phyloP scores from a whole-genome alignment of 73 alveolate genomes.

The Paramecium caudatum region DNA sequence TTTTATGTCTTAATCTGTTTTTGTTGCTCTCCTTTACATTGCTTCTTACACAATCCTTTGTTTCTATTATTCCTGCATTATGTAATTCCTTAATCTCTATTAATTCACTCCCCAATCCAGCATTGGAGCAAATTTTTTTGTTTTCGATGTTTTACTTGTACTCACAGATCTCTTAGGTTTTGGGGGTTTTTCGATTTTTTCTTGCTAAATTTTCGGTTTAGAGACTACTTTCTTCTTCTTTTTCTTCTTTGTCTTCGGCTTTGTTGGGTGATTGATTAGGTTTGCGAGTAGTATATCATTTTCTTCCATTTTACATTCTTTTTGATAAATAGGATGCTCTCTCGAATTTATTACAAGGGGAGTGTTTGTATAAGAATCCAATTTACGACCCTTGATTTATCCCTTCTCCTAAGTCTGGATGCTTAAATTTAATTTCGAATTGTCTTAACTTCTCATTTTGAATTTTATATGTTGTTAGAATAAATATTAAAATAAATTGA shows the following conservation, averaged over 20 bases:
- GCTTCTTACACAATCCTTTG: neutral
- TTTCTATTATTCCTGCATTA: slow-evolving; percentile 29
- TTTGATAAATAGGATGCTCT: slow-evolving; percentile 31
- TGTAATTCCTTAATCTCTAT: slow-evolving; percentile 42
- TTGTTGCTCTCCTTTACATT: neutral
- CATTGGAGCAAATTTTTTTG: neutral
- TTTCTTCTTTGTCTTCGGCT: slow-evolving; percentile 13
- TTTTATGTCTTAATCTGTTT: slow-evolving; percentile 8
- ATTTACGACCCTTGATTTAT: slow-evolving; percentile 38
- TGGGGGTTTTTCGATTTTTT: neutral
- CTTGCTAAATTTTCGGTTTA: neutral
- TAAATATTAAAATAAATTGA: neutral
- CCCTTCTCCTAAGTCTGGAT: neutral
- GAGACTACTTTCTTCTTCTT: slow-evolving; percentile 25
- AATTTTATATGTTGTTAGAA: slow-evolving; percentile 1
- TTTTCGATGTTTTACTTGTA: neutral
- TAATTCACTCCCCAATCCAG: slow-evolving; percentile 60
- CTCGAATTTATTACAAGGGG: neutral
- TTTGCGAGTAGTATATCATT: slow-evolving; percentile 16
- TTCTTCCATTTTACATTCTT: neutral
- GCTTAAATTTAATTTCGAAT: slow-evolving; percentile 47
- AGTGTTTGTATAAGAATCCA: slow-evolving; percentile 24
- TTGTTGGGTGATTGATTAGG: neutral
- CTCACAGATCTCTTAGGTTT: neutral
- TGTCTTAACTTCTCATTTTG: slow-evolving; percentile 55